Conservation (phyloP, 805 yeast genomes). For the Metschnikowia cubensis region DNA sequence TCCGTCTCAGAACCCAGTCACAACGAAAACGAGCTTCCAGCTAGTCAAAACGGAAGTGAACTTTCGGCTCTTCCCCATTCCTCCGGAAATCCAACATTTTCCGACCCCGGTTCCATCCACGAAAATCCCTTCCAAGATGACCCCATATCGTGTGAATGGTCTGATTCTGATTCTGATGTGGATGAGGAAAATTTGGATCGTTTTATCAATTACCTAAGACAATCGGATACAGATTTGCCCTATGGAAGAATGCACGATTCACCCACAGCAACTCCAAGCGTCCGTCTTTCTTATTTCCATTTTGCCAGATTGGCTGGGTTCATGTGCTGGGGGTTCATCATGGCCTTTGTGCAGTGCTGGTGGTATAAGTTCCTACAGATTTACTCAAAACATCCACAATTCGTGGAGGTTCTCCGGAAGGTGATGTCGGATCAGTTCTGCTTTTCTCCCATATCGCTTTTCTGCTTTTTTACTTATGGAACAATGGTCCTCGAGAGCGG, state of each 20-base stretch:
- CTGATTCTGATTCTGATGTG: conserved; percentile 16
- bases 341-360: conserved; percentile 78
- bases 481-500: conserved; percentile 78
- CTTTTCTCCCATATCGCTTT: conserved; percentile 82
- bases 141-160: neutral
- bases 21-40: neutral
- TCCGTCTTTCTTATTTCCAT: conserved; percentile 44
- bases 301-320: conserved; percentile 73
- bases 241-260: neutral
- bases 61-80: neutral
- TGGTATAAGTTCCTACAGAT: conserved; percentile 88
- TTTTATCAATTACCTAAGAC: conserved; percentile 32
- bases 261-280: conserved; percentile 1
- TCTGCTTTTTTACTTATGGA: conserved; percentile 78
- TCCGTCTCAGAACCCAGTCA: neutral
- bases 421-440: conserved; percentile 87
- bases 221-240: conserved; percentile 19
- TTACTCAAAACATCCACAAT: conserved; percentile 76
- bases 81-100: too few relatives aligned
- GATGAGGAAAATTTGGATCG: conserved; percentile 30
- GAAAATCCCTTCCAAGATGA: neutral
- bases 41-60: neutral
- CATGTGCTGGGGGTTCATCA: conserved; percentile 79
- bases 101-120: neutral
- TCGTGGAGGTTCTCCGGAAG: conserved; percentile 78